These are phyloP conservation scores for Talaromyces sp. DNA, from an alignment of 2,329 filamentous ascomycete species.

Conservation along the genomic window DNA sequence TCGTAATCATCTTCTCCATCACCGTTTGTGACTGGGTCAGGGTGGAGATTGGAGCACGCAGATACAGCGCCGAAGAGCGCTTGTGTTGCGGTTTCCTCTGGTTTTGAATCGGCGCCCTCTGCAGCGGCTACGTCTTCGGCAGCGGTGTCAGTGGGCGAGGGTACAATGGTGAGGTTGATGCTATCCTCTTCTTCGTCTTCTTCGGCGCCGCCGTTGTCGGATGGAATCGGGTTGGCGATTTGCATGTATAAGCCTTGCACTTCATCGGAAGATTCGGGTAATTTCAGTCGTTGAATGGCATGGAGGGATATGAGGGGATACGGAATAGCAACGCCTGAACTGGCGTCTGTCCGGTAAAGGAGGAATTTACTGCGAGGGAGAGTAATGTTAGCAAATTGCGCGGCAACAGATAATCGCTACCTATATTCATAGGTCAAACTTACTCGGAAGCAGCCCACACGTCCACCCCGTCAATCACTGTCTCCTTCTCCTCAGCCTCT, in stretches of 20 bases:
- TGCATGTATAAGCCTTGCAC: slow-evolving; percentile 47
- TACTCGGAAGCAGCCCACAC: slow-evolving; percentile 48
- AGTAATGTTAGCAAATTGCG: slow-evolving; percentile 6
- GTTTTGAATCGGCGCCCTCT: slow-evolving; percentile 20
- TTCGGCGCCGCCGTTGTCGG: slow-evolving; percentile 15
- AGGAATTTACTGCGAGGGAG: slow-evolving; percentile 37
- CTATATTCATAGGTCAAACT: slow-evolving; percentile 11
- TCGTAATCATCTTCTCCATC: slow-evolving; percentile 32
- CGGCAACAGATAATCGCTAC: neutral
- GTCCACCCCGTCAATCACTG: slow-evolving; percentile 36
- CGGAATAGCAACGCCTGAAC: slow-evolving; percentile 39
- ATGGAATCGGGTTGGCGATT: slow-evolving; percentile 27
- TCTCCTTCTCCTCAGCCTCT: slow-evolving; percentile 23
- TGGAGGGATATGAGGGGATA: slow-evolving; percentile 47
- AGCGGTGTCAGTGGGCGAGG: slow-evolving; percentile 19
- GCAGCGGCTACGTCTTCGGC: slow-evolving; percentile 19
- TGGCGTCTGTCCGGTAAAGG: slow-evolving; percentile 32
- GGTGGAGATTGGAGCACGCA: slow-evolving; percentile 45
- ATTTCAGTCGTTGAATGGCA: slow-evolving; percentile 41
- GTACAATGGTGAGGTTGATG: slow-evolving; percentile 41
- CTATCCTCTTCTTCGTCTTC: slow-evolving; percentile 39
- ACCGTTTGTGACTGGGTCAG: slow-evolving; percentile 35
- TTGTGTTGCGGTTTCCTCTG: slow-evolving; percentile 34
- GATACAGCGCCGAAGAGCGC: slow-evolving; percentile 42
- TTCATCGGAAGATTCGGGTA: slow-evolving; percentile 24